Base-by-base conservation (phyloP, 169 alveolate genomes). In the Perkinsus chesapeaki region DNA sequence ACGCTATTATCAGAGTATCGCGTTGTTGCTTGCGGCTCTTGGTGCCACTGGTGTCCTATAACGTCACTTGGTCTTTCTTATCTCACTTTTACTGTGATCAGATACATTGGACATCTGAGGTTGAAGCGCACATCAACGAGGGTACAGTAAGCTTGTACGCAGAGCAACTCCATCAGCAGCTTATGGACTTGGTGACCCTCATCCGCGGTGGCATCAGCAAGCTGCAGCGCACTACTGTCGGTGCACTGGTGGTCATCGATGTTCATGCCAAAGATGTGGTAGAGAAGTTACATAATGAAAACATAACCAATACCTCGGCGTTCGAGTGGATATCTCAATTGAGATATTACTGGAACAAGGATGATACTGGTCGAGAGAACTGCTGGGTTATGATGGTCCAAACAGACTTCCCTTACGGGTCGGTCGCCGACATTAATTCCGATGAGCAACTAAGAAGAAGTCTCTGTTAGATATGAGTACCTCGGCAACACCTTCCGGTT, bases 401-500 rank as follows among this genome's bases (percentile, higher is more conserved):
- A 96, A 98, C 99, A 9, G 96, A 96, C n/a, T 97, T 98, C 43
- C 97, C 97, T 93, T 98, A 98, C 92, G 98, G 99, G 73, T 60
- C 12, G 82, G 72, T 19, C 27, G 72, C 19, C 72, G 72, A 19
- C 72, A 10, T n/a, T n/a, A n/a, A 19, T 47, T 19, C 19, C 9
- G 72, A 19, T 47, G 9, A 19, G 72, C 19, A 47, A 10, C 9
- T 10, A 19, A 47, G 72, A 19, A 19, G 72, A 9, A 47, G 72
- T 19, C 72, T 47, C 9, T 19, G 9, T 47, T 47, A 60, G 82
- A 34, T 98, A 98, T 95, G 99, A 98, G 94, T 98, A 98, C 96
- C 97, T 98, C 90, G 99, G 99, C 91, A 98, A 98, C 95, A 98
- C 99, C 73, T 98, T 98, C 93, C 96, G 99, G 93, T 95, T 98